Base-by-base conservation (phyloP, 306 rosid genomes). In the Cicer pinnatifidum region DNA sequence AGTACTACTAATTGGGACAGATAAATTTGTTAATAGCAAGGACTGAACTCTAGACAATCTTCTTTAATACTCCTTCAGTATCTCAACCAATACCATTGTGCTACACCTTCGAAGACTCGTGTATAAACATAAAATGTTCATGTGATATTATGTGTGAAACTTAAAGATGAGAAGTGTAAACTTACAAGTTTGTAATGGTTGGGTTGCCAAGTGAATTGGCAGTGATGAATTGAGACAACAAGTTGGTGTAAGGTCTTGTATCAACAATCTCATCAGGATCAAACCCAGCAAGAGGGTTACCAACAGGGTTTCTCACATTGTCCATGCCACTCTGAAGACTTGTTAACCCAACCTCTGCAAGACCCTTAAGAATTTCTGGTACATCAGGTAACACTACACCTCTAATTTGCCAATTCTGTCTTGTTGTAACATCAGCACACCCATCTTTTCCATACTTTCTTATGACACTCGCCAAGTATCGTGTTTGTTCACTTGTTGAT, bases 291-390 rank as follows among this genome's bases (percentile, higher is more conserved):
- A 94, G 86, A 57, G 98, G 98, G 78, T 89, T 94, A 8, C 98
- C 98, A 8, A 91, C 98, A 13, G 98, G 96, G 88, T 94, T 94
- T 81, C 98, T 83, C 10, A 94, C 98, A 68, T 94, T 94, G 86
- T 94, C 98, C 98, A 94, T 94, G 45, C 98, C 98, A 85, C 98
- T 94, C 84, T 91, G 98, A 13, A 94, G 77, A 69, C 98, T 94
- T 1, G 97, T 94, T 66, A 94, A 82, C 1, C 98, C 98, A 68
- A 94, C 96, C 64, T 85, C 87, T 6, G 74, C 91, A 6, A 91
- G 92, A 2, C 97, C 98, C 78, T 89, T 87, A 0, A 94, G 84
- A 38, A 94, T 89, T 75, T 94, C 96, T 0, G 97, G 97, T 13
- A 94, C 98, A 78, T 94, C 98, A 2, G 92, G 76, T 17, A 94